These are phyloP conservation scores for Fusarium burgessii DNA, from an alignment of 2,329 filamentous ascomycete species.

Conservation along the genomic window DNA sequence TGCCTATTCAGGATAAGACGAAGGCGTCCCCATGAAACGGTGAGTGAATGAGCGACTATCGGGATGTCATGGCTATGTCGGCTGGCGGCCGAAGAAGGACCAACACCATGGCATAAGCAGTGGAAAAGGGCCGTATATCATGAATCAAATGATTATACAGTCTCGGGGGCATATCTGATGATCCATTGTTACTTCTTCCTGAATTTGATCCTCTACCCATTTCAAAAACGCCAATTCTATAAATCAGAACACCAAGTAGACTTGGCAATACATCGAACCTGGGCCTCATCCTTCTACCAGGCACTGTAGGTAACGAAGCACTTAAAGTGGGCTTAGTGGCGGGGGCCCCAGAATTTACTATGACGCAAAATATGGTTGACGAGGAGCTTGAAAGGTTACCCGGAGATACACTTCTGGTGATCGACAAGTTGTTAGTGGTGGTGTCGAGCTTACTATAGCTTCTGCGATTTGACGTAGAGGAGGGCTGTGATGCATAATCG, in stretches of 20 bases:
- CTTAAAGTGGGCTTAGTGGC: background rate
- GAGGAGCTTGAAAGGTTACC: constrained; percentile 1
- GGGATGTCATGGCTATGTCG: constrained; percentile 24
- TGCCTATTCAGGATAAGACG: constrained; percentile 36
- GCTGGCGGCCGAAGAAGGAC: constrained; percentile 20
- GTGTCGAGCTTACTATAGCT: constrained; percentile 9
- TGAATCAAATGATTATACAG: background rate
- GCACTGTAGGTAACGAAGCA: background rate
- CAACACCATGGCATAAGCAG: constrained; percentile 7
- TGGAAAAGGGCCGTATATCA: background rate
- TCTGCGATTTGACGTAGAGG: constrained; percentile 8
- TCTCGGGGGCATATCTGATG: background rate
- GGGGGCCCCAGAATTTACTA: constrained; percentile 6
- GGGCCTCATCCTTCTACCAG: constrained; percentile 1
- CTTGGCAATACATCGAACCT: background rate
- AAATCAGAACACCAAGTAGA: constrained; percentile 9
- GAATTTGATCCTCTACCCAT: background rate
- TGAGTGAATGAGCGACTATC: constrained; percentile 16
- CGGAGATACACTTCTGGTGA: constrained; percentile 4
- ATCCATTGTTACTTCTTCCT: background rate
- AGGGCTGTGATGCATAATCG: background rate
- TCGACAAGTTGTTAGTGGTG: constrained; percentile 21
- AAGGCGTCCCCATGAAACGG: constrained; percentile 32
- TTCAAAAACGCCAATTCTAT: background rate
- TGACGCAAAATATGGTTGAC: constrained; percentile 21